phyloP scores from a whole-genome alignment of 2,329 filamentous ascomycete genomes.

The Xylaria sp. region DNA sequence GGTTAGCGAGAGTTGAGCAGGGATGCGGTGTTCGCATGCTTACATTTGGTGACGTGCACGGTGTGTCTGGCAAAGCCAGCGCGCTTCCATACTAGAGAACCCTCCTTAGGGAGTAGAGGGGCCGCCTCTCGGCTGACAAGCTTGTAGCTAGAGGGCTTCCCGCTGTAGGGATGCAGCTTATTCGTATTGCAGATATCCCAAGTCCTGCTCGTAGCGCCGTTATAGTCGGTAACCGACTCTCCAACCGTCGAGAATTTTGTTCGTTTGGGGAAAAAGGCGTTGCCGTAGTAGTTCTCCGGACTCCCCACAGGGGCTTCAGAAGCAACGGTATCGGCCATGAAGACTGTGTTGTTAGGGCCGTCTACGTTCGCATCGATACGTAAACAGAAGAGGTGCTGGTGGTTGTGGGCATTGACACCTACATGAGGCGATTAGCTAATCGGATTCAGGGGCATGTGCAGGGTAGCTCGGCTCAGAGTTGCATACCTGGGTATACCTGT shows the following conservation, averaged over 20 bases:
- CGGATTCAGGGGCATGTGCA: slow-evolving; percentile 16
- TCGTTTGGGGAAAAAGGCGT: slow-evolving; percentile 87
- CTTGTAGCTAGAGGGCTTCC: slow-evolving; percentile 88
- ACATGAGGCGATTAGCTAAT: slow-evolving; percentile 36
- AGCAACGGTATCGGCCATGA: slow-evolving; percentile 79
- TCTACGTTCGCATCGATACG: slow-evolving; percentile 90
- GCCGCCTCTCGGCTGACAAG: slow-evolving; percentile 89
- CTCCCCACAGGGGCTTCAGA: slow-evolving; percentile 81
- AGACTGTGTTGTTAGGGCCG: slow-evolving; percentile 84
- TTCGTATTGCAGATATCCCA: slow-evolving; percentile 92
- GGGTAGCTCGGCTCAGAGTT: background rate
- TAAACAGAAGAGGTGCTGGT: slow-evolving; percentile 94
- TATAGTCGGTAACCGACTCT: slow-evolving; percentile 80
- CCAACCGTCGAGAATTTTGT: slow-evolving; percentile 79
- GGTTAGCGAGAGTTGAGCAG: background rate
- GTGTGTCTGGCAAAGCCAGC: slow-evolving; percentile 89
- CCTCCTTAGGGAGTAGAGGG: slow-evolving; percentile 79
- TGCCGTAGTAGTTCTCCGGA: slow-evolving; percentile 86
- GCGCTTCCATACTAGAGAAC: slow-evolving; percentile 86
- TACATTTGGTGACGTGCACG: slow-evolving; percentile 90
- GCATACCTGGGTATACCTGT: slow-evolving; percentile 78
- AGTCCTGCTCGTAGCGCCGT: slow-evolving; percentile 80
- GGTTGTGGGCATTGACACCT: slow-evolving; percentile 92
- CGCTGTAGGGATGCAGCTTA: slow-evolving; percentile 85
- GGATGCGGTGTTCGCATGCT: slow-evolving; percentile 47